Conservation (phyloP, 2,329 filamentous ascomycete genomes). For the Alternaria gansuensis region DNA sequence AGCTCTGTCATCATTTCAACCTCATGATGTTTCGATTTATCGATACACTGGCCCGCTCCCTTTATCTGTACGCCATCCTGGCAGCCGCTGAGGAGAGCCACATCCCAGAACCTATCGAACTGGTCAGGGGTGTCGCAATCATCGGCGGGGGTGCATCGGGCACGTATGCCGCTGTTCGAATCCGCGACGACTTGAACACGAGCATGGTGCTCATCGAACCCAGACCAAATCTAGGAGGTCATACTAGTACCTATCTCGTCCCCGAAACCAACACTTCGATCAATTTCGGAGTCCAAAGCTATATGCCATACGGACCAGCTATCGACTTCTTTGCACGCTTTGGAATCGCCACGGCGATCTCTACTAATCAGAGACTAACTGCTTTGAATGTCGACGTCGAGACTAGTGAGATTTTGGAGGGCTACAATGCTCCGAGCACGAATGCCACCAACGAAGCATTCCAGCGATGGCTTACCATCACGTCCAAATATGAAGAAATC, state of each 20-base stretch:
- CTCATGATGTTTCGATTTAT: neutral
- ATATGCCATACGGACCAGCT: conserved; percentile 55
- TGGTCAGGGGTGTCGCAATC: conserved; percentile 47
- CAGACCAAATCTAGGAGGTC: conserved; percentile 57
- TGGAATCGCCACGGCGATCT: conserved; percentile 41
- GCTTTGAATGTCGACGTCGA: conserved; percentile 45
- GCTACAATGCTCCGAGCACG: conserved; percentile 26
- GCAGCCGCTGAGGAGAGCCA: neutral
- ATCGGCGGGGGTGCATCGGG: conserved; percentile 58
- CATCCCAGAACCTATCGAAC: neutral
- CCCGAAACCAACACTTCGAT: conserved; percentile 44
- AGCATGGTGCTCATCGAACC: conserved; percentile 56
- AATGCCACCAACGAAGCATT: conserved; percentile 31
- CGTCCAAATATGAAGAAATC: conserved; percentile 29
- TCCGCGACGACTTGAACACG: conserved; percentile 53
- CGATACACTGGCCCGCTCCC: neutral
- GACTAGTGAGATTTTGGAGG: conserved; percentile 32
- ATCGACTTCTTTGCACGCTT: conserved; percentile 58
- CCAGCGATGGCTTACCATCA: conserved; percentile 29
- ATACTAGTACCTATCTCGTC: conserved; percentile 59
- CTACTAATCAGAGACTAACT: conserved; percentile 19
- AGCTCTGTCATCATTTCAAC: neutral
- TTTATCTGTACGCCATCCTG: neutral
- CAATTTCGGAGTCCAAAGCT: conserved; percentile 54
- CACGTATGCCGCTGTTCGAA: conserved; percentile 56